Base-by-base conservation (phyloP, 2,329 filamentous ascomycete genomes). In the Alternaria metachromatica region DNA sequence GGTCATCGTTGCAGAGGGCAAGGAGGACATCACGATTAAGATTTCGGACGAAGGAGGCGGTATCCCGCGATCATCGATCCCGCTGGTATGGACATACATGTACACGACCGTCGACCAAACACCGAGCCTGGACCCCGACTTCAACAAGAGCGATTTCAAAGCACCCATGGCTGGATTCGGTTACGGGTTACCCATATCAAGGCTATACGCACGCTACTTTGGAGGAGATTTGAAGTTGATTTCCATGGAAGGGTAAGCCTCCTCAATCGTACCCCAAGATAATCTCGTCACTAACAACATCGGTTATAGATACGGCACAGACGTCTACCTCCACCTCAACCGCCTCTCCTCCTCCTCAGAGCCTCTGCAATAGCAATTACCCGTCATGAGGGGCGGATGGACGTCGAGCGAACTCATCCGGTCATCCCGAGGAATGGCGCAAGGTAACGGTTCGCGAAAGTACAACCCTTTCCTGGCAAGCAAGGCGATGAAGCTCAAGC, bases 41-140 rank as follows among this genome's bases (percentile, higher is more conserved):
- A 92, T 99, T 73, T 93, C 92, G 5, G 96, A 99, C 79, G 96
- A 99, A 82, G 96, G 96, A 63, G 96, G 96, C 68, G 96, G 96
- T 66, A 98, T 99, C 57, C 94, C 96, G 0, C 86, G 96, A 74
- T 96, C 92, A 73, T 89, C 93, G 56, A 98, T 99, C 68, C 96
- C 96, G 6, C 87, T 99, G 13, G 96, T 98, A n/a, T 99, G 96
- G 96, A 99, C 96, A 12, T 99, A 99, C 81, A 99, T 98, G 96
- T 99, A 99, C 81, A 99, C 96, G 37, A 99, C 96, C 3, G 96
- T 99, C 68, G 96, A 98, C 80, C 90, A 94, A 72, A 98, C 96
- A 21, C 96, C 96, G 13, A 97, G 90, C 77, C 84, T 99, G 66
- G 96, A 99, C 77, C 96, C 96, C 1, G 95, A 98, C 79, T 99